Percentiles rank a stretch among this genome's conserved stretches.
Evolutionary conservation across 2,329 filamentous ascomycete genomes (phyloP).

Genomic region (Stenocarpella maydis): DNA sequence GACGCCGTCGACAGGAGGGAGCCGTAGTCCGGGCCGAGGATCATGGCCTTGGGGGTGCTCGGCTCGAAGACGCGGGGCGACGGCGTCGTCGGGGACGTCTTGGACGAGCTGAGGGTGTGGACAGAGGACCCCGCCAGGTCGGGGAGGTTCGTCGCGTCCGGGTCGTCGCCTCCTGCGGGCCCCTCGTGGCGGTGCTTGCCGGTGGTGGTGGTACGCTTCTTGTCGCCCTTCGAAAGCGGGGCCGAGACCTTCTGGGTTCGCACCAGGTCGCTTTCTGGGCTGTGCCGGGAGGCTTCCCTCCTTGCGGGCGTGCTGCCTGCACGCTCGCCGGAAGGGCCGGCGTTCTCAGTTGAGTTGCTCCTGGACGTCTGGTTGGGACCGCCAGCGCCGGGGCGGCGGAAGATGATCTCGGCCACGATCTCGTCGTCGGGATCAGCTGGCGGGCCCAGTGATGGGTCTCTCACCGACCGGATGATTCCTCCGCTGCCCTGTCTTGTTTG

Average conservation of each 20-base stretch:
- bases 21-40: background rate
- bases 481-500: background rate
- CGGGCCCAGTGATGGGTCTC: conserved; percentile 16
- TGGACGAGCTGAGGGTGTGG: conserved; percentile 25
- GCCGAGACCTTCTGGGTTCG: too few relatives aligned
- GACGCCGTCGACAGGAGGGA: background rate
- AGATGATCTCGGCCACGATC: conserved; percentile 31
- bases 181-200: too few relatives aligned
- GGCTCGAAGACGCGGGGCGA: conserved; percentile 41
- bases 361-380: background rate
- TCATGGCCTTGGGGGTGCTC: conserved; percentile 44
- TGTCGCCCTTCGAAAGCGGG: too few relatives aligned
- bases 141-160: too few relatives aligned
- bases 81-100: conserved; percentile 31
- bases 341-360: background rate
- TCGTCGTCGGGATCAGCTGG: conserved; percentile 22
- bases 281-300: too few relatives aligned
- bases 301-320: background rate
- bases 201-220: too few relatives aligned
- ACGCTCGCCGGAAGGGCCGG: background rate
- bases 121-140: too few relatives aligned
- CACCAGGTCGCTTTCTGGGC: too few relatives aligned
- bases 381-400: background rate
- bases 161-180: too few relatives aligned
- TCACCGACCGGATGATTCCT: conserved; percentile 15